Conservation (phyloP, 225 moss, liverwort and hornwort genomes). For the Climacium dendroides region DNA sequence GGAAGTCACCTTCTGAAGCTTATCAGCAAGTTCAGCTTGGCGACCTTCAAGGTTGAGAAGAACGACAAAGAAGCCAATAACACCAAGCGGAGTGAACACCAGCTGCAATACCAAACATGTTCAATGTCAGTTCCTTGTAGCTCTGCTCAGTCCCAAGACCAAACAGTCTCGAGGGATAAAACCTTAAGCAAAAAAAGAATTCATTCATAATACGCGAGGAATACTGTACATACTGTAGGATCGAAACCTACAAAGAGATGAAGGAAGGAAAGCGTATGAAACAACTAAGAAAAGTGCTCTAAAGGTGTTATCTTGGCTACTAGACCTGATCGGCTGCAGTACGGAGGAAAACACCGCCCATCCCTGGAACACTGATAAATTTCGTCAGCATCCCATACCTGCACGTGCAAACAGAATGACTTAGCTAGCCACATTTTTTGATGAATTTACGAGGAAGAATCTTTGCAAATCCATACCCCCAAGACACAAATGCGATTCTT, state of each 20-base stretch:
- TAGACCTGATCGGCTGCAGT: slow-evolving; percentile 89
- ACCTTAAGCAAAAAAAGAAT: not conserved
- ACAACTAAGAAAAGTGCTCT: not conserved
- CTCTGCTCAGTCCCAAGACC: not conserved
- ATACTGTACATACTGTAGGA: not conserved
- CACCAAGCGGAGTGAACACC: slow-evolving; percentile 74
- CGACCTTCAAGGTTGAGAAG: slow-evolving; percentile 82
- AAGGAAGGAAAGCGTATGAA: not conserved
- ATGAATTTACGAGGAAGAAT: not conserved
- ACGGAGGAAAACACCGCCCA: slow-evolving; percentile 62
- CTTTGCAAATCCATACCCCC: not conserved
- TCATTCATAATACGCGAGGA: not conserved
- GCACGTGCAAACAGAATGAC: not conserved
- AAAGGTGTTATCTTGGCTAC: not conserved
- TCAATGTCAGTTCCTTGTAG: not conserved
- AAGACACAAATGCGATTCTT: not conserved
- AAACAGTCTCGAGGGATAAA: not conserved
- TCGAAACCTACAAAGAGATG: not conserved
- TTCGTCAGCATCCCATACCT: slow-evolving; percentile 81
- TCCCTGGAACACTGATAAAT: slow-evolving; percentile 54
- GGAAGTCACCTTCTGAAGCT: slow-evolving; percentile 69
- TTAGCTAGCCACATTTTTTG: not conserved
- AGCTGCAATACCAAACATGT: slow-evolving; percentile 33
- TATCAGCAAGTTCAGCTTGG: slow-evolving; percentile 47
- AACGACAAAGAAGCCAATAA: slow-evolving; percentile 74